A percentile compares a stretch with the other conserved stretches of the same genome.
phyloP scores from a whole-genome alignment of 2,329 filamentous ascomycete species.

The Hymenoscyphus salicellus region DNA sequence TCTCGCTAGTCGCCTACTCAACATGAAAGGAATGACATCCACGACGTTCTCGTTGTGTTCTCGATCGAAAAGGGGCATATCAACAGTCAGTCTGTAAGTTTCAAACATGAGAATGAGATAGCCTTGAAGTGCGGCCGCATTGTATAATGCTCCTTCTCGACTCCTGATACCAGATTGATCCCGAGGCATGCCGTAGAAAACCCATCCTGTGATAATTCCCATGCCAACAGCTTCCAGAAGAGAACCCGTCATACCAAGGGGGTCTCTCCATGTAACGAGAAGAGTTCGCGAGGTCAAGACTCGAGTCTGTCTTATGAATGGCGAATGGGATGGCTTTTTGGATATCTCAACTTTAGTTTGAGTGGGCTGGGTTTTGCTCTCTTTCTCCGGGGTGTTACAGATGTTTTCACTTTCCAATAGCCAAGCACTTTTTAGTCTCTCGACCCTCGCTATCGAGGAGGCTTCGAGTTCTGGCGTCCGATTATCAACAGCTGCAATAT shows the following conservation, averaged over 20 bases:
- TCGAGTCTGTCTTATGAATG: constrained; percentile 58
- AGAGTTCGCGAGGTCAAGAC: constrained; percentile 69
- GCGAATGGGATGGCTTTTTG: constrained; percentile 40
- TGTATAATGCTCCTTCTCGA: constrained; percentile 70
- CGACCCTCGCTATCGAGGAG: constrained; percentile 56
- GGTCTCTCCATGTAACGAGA: constrained; percentile 71
- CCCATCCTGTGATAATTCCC: constrained; percentile 69
- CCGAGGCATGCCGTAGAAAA: constrained; percentile 64
- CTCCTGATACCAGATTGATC: constrained; percentile 71
- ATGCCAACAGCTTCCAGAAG: constrained; percentile 68
- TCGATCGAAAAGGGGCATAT: constrained; percentile 73
- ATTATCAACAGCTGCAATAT: constrained; percentile 71
- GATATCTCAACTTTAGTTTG: constrained; percentile 4
- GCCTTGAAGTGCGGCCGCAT: constrained; percentile 67
- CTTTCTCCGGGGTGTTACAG: constrained; percentile 21
- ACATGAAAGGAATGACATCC: constrained; percentile 63
- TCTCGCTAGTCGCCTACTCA: constrained; percentile 67
- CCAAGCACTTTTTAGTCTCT: constrained; percentile 62
- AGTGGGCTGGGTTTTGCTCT: background rate
- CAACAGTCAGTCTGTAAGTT: constrained; percentile 69
- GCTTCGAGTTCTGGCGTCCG: constrained; percentile 64
- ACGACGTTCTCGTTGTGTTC: constrained; percentile 72
- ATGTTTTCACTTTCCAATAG: constrained; percentile 36
- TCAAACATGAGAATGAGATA: constrained; percentile 76
- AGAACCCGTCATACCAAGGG: constrained; percentile 69